Base-by-base conservation (phyloP, 805 yeast genomes). In the Starmerella apicola region DNA sequence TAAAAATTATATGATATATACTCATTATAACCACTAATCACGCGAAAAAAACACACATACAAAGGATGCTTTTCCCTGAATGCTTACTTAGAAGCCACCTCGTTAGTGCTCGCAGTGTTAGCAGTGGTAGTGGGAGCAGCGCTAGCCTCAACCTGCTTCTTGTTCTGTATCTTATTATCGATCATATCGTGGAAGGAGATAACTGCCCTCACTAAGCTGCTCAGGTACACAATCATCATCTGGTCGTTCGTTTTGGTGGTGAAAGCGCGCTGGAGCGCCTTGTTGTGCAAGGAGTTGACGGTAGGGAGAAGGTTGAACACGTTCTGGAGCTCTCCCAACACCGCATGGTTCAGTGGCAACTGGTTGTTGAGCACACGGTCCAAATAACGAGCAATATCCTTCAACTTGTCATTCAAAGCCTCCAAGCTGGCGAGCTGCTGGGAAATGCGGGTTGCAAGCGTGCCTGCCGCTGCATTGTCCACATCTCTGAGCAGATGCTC, bases 141-240 rank as follows among this genome's bases (percentile, higher is more conserved):
- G n/a, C n/a, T n/a, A n/a, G n/a, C n/a, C n/a, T n/a, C n/a, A n/a
- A n/a, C n/a, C n/a, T n/a, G 42, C 51, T 67, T 71, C 56, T 76
- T 78, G 60, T 85, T 85, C 51, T 81, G 83, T 50, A 91, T 77
- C 64, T 91, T 91, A 65, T 93, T 93, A 54, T 91, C 97, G 57
- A 91, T 91, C 60, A 91, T 71, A 59, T 91, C 94, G 62, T 91
- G 95, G 71, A 91, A 88, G 9, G 97, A 93, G 56, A 91, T 81
- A 53, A 93, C 86, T 5, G 97, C 81, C 57, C 97, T 74, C 19
- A 91, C 95, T 53, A 91, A 66, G 37, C 88, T 78, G 54, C 91
- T 74, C 49, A 91, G 76, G 59, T 93, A 93, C 20, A 91, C 75
- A 56, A 84, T 72, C 98, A 93, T 88, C 52, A 93, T 68, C 61